phyloP scores from a whole-genome alignment of 768 basidiomycete species.

The Omphalotus guepiniiformis region DNA sequence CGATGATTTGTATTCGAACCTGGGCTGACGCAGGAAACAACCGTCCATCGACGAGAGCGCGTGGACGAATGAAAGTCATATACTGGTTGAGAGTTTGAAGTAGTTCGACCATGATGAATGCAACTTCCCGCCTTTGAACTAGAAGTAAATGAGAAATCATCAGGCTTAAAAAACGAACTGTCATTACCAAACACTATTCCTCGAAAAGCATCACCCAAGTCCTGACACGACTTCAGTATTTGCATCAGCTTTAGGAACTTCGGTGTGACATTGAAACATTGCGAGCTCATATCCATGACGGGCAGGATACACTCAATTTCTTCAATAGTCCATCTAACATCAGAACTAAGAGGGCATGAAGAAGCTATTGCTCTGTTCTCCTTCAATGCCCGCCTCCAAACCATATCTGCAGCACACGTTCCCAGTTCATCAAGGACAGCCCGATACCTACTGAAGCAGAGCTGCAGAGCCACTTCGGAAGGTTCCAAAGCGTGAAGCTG shows the following conservation, averaged over 20 bases:
- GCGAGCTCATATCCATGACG: slow-evolving; percentile 51
- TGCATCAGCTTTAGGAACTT: slow-evolving; percentile 63
- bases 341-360: neutral
- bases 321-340: slow-evolving; percentile 31
- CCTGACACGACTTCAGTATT: slow-evolving; percentile 49
- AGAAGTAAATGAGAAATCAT: slow-evolving; percentile 9
- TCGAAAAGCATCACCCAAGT: slow-evolving; percentile 55
- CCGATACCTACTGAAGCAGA: slow-evolving; percentile 44
- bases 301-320: slow-evolving; percentile 66
- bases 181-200: slow-evolving; percentile 61
- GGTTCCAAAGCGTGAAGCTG: slow-evolving; percentile 44
- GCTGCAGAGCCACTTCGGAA: slow-evolving; percentile 26
- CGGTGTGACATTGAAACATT: slow-evolving; percentile 61
- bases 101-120: slow-evolving; percentile 55
- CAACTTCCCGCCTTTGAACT: slow-evolving; percentile 55
- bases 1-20: slow-evolving; percentile 10
- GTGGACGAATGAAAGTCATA: slow-evolving; percentile 51
- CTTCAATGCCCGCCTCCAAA: slow-evolving; percentile 57
- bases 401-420: slow-evolving; percentile 61
- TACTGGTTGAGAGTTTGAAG: slow-evolving; percentile 50
- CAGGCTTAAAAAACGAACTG: neutral
- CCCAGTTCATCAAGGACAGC: slow-evolving; percentile 53
- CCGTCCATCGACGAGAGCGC: slow-evolving; percentile 38
- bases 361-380: slow-evolving; percentile 21
- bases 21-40: slow-evolving; percentile 16